Evolutionary conservation across 1,284 basidiomycete genomes (phyloP).

Genomic region (Malassezia yamatoensis): DNA sequence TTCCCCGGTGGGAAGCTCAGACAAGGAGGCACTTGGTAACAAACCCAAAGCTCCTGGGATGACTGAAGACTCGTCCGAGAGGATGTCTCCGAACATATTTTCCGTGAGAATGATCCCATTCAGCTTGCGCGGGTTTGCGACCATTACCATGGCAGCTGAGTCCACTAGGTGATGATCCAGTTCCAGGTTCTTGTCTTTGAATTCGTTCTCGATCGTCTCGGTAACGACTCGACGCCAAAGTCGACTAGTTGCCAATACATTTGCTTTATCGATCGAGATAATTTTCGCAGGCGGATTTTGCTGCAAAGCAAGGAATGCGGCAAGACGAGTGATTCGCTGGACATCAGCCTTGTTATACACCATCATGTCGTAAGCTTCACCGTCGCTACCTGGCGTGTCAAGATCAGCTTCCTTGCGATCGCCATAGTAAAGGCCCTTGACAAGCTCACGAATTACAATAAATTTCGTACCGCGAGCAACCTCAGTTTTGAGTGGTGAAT

Average conservation of each 20-base stretch:
- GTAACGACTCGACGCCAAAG: conserved; percentile 68
- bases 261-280: conserved; percentile 96
- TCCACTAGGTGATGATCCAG: conserved; percentile 70
- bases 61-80: conserved; percentile 90
- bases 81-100: conserved; percentile 54
- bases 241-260: conserved; percentile 87
- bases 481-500: conserved; percentile 85
- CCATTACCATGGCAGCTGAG: conserved; percentile 91
- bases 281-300: conserved; percentile 74
- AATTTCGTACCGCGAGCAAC: conserved; percentile 78
- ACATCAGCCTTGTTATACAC: conserved; percentile 85
- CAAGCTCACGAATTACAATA: conserved; percentile 85
- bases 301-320: conserved; percentile 76
- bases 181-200: conserved; percentile 30
- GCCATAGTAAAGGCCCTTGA: conserved; percentile 64
- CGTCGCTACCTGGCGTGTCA: conserved; percentile 32
- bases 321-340: conserved; percentile 87
- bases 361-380: conserved; percentile 54
- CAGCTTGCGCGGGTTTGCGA: conserved; percentile 78
- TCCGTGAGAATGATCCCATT: conserved; percentile 64
- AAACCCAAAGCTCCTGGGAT: conserved; percentile 95
- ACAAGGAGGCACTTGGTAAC: conserved; percentile 86
- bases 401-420: conserved; percentile 69
- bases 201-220: conserved; percentile 41
- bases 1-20: conserved; percentile 72